Base-by-base conservation (phyloP, 1,284 basidiomycete species). In the Grifola frondosa region DNA sequence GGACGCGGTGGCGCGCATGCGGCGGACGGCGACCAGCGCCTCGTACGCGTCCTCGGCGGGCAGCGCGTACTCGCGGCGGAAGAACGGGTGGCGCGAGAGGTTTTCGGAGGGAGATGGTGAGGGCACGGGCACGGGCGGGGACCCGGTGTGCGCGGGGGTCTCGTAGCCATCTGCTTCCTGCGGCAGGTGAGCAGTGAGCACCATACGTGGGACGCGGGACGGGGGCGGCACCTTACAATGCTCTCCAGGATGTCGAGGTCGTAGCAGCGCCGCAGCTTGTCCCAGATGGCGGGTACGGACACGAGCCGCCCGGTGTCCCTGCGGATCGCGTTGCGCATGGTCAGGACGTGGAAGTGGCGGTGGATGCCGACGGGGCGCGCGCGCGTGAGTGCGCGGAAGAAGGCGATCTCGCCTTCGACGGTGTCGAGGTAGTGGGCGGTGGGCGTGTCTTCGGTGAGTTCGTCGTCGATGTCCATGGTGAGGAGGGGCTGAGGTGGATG, bases 341-440 rank as follows among this genome's bases (percentile, higher is more conserved):
- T 74, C 45, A 91, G 69, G 55, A 87, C 69, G 58, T 91, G 87
- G 67, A 91, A 90, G 63, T 88, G 78, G 20, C 79, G 79, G 65
- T 91, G 84, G 30, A 85, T 78, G 37, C 88, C 88, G 42, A 91
- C 77, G 0, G 88, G 88, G 42, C 88, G 72, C 6, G 85, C 75
- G 35, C 82, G 81, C 76, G 84, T 88, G 30, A 89, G 70, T 2
- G 85, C 81, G 38, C 84, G 77, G 58, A 90, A 90, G 65, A 91
- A 85, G 5, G 84, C 74, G 32, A 89, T 86, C 63, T 91, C 88
- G 30, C 88, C 88, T 55, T 85, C 80, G 43, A 88, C 78, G 6
- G 77, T 81, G 58, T 84, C 75, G 20, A 91, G 77, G 57, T 85
- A 66, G 20, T 30, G 36, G 1, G 24, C 10, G 5, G 40, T 34